Base-by-base conservation (phyloP, 1,284 basidiomycete species). In the Caloboletus inedulis region DNA sequence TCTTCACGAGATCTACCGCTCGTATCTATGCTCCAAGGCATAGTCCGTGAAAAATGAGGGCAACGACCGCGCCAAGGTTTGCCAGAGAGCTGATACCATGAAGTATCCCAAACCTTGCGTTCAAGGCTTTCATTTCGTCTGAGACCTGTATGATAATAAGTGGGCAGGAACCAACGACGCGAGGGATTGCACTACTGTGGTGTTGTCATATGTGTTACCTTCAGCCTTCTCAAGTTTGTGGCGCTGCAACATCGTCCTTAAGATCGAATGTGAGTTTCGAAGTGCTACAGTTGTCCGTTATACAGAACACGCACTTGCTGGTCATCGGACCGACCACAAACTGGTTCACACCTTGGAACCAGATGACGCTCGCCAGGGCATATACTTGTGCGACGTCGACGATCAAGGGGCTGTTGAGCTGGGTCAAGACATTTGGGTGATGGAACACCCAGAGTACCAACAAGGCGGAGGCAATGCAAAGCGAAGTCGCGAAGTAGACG, bases 361-460 rank as follows among this genome's bases (percentile, higher is more conserved):
- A 56, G 80, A 56, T 56, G 2, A 81, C 75, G 5, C 66, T 70
- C 0, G 71, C 75, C 29, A 91, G 77, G 6, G 81, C 72, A 57
- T 89, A 85, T n/a, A 78, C 82, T 68, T 90, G 89, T 5, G 78
- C 77, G 35, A 91, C 85, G 62, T 89, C 84, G 29, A 82, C 79
- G 34, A 79, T 63, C 14, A 68, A 62, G 5, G 82, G 81, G n/a
- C 71, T 73, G 56, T 61, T 63, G 57, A 77, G 66, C 57, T 79
- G 73, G n/a, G 69, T 69, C 56, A 82, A 62, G 27, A 89, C 80
- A 40, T 75, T 71, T 3, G 84, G 85, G 69, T 91, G 87, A 53
- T 78, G 78, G 58, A 74, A 76, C 8, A 80, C 75, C 81, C 89
- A 91, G 33, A 81, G 72, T 9, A 72, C 74, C 39, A 90, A 70